phyloP scores from a whole-genome alignment of 306 rosid genomes.

The Acmispon strigosus region DNA sequence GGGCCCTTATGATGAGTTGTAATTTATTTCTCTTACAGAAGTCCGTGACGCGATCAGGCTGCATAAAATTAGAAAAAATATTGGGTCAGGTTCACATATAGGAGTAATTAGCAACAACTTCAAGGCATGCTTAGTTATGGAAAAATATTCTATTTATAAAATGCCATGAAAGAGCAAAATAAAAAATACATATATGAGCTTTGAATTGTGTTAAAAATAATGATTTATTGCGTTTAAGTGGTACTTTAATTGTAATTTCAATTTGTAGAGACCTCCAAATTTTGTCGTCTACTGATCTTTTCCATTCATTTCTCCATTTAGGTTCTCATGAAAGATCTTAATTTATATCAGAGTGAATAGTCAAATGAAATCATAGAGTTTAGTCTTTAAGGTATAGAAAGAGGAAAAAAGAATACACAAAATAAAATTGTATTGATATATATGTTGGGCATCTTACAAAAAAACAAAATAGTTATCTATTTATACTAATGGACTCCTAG shows the following conservation, averaged over 20 bases:
- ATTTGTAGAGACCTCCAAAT: not conserved
- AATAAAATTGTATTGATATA: too few relatives aligned
- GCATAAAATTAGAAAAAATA: conserved; percentile 33
- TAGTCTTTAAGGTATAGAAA: too few relatives aligned
- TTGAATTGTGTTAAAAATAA: not conserved
- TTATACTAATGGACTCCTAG: too few relatives aligned
- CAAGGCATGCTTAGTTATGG: not conserved
- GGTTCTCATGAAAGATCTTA: not conserved
- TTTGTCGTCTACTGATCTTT: not conserved
- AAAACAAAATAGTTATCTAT: too few relatives aligned
- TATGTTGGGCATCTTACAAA: too few relatives aligned
- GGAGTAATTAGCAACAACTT: not conserved
- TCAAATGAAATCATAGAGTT: too few relatives aligned
- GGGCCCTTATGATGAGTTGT: conserved; percentile 97
- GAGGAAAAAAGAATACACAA: too few relatives aligned
- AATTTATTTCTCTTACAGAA: conserved; percentile 95
- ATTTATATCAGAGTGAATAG: not conserved
- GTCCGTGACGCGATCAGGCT: conserved; percentile 97
- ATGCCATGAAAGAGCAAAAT: not conserved
- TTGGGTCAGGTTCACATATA: conserved; percentile 1
- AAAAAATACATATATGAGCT: not conserved
- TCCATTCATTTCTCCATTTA: not conserved
- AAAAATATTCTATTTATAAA: not conserved
- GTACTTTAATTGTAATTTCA: not conserved
- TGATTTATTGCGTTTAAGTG: too few relatives aligned